Evolutionary conservation across 1,139 yeast species (phyloP).

Genomic region (Cylindricascospora bacillispora): DNA sequence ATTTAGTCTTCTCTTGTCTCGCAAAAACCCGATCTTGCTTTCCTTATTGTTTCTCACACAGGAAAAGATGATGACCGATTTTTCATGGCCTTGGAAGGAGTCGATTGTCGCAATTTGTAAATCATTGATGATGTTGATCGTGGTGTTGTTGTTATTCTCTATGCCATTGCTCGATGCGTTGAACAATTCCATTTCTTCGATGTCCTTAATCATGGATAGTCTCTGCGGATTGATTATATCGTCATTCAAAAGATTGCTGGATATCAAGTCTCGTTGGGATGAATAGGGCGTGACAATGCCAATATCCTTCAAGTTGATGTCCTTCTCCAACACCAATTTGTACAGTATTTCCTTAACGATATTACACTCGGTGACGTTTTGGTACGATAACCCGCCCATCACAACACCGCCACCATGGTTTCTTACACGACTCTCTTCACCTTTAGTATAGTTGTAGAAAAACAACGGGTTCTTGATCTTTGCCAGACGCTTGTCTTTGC

Average conservation of each 20-base stretch:
- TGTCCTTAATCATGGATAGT: constrained; percentile 37
- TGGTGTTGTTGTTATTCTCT: constrained; percentile 18
- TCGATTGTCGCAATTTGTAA: constrained; percentile 60
- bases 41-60: constrained; percentile 45
- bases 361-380: constrained; percentile 40
- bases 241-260: constrained; percentile 38
- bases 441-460: constrained; percentile 37
- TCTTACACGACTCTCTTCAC: constrained; percentile 35
- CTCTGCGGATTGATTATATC: constrained; percentile 42
- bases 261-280: constrained; percentile 55
- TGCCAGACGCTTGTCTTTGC: constrained; percentile 33
- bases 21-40: constrained; percentile 44
- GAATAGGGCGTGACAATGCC: constrained; percentile 64
- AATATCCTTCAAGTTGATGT: constrained; percentile 37
- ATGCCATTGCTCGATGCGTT: constrained; percentile 16
- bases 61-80: constrained; percentile 44
- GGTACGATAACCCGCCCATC: constrained; percentile 32
- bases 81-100: constrained; percentile 58
- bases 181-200: constrained; percentile 38
- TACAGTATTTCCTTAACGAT: constrained; percentile 36
- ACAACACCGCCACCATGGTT: constrained; percentile 29
- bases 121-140: constrained; percentile 50
- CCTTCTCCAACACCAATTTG: constrained; percentile 41
- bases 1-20: constrained; percentile 44
- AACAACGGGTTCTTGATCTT: constrained; percentile 40